These are phyloP conservation scores for Gossypium ekmanianum DNA, from an alignment of 345 rosid species.

Conservation along the genomic window DNA sequence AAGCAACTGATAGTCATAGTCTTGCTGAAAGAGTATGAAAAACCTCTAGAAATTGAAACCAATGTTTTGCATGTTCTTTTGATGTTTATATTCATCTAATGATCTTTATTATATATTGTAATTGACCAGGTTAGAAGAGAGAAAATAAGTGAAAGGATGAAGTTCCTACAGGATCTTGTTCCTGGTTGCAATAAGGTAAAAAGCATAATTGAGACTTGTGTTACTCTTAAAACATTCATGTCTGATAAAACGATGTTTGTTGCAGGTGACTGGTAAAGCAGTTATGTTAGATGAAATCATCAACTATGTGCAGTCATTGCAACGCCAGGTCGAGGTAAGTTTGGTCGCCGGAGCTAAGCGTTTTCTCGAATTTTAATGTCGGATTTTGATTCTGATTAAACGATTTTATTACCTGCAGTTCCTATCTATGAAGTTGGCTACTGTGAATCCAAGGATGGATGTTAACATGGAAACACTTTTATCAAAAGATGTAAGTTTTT, in stretches of 20 bases:
- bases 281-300: conserved; percentile 97
- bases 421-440: conserved; percentile 87
- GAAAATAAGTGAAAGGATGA: conserved; percentile 91
- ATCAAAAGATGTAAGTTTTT: conserved; percentile 62
- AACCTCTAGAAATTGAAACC: not conserved
- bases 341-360: too few species aligned
- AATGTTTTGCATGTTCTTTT: conserved; percentile 14
- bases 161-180: conserved; percentile 90
- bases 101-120: not conserved
- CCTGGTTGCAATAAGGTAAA: conserved; percentile 84
- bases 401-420: conserved; percentile 42
- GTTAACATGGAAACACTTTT: conserved; percentile 49
- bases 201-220: not conserved
- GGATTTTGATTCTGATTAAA: not conserved
- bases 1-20: conserved; percentile 93
- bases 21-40: conserved; percentile 67
- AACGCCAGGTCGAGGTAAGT: conserved; percentile 87
- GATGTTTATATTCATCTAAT: conserved; percentile 1
- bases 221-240: too few species aligned
- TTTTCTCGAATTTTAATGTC: not conserved
- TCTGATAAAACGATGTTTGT: not conserved
- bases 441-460: conserved; percentile 75
- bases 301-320: conserved; percentile 94
- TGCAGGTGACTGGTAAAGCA: conserved; percentile 77
- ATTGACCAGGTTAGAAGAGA: conserved; percentile 69